Conservation (phyloP, 2,329 filamentous ascomycete genomes). For the Fusarium sp. region DNA sequence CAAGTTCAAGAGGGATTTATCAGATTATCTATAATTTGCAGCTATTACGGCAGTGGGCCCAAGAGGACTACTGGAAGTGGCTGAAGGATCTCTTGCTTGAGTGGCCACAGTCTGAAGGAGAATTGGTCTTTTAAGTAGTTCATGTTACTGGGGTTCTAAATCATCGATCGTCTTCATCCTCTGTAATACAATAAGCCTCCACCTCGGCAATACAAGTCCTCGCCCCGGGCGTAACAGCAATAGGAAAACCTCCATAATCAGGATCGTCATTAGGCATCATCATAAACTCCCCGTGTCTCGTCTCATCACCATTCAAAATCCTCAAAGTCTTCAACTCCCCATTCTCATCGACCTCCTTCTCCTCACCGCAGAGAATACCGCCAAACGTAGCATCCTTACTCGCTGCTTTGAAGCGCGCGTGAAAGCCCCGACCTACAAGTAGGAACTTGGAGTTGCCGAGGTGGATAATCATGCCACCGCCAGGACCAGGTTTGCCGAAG, state of each 20-base stretch:
- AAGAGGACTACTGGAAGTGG: conserved; percentile 10
- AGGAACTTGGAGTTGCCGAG: conserved; percentile 52
- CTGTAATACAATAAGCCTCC: conserved; percentile 52
- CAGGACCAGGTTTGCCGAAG: conserved; percentile 55
- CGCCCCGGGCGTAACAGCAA: conserved; percentile 65
- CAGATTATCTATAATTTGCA: conserved; percentile 8
- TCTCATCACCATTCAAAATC: conserved; percentile 57
- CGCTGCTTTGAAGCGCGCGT: conserved; percentile 51
- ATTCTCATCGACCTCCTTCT: conserved; percentile 53
- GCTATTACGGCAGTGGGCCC: conserved; percentile 2
- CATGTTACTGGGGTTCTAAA: background rate
- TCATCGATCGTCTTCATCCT: conserved; percentile 46
- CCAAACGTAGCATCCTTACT: conserved; percentile 52
- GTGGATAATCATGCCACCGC: conserved; percentile 55
- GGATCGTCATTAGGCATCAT: conserved; percentile 69
- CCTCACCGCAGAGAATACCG: conserved; percentile 52
- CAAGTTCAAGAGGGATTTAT: conserved; percentile 12
- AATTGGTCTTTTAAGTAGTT: background rate
- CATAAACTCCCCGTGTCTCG: conserved; percentile 56
- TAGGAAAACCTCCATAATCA: conserved; percentile 68
- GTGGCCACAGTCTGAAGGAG: background rate
- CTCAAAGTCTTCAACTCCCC: conserved; percentile 51
- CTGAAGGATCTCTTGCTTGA: background rate
- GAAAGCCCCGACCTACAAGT: conserved; percentile 54
- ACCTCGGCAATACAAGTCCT: conserved; percentile 61